phyloP scores from a whole-genome alignment of 2,329 filamentous ascomycete genomes.

The Clonostachys solani region DNA sequence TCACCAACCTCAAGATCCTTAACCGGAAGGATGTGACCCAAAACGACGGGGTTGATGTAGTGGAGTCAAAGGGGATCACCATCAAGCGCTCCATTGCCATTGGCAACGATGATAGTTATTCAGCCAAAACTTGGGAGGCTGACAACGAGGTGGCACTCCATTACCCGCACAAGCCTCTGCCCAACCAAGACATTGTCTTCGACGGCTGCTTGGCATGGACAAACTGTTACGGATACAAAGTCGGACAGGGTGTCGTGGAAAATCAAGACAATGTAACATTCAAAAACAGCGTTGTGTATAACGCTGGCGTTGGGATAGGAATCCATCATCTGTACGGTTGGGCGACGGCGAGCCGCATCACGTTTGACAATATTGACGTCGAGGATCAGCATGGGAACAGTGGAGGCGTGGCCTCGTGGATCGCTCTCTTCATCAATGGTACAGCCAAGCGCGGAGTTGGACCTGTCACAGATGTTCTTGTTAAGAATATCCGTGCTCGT shows the following conservation, averaged over 20 bases:
- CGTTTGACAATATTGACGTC: slow-evolving; percentile 1
- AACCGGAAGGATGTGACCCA: slow-evolving; percentile 1
- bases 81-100: slow-evolving; percentile 1
- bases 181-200: slow-evolving; percentile 1
- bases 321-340: not conserved
- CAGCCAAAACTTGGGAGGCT: slow-evolving; percentile 1
- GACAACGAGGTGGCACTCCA: not conserved
- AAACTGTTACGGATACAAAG: not conserved
- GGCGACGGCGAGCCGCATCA: not conserved
- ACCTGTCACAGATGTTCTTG: not conserved
- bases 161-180: not conserved
- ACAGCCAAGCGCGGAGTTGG: not conserved
- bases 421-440: not conserved
- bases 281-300: slow-evolving; percentile 1
- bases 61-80: not conserved
- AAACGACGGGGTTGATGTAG: slow-evolving; percentile 1
- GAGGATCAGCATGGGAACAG: not conserved
- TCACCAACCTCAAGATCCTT: slow-evolving; percentile 2
- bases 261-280: not conserved
- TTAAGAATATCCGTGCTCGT: slow-evolving; percentile 1
- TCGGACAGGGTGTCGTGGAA: not conserved
- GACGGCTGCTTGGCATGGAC: slow-evolving; percentile 2
- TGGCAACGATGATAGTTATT: slow-evolving; percentile 2
- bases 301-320: slow-evolving; percentile 1
- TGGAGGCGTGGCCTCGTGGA: not conserved